Conservation (phyloP, 2,329 filamentous ascomycete species). For the Nemania sp. region DNA sequence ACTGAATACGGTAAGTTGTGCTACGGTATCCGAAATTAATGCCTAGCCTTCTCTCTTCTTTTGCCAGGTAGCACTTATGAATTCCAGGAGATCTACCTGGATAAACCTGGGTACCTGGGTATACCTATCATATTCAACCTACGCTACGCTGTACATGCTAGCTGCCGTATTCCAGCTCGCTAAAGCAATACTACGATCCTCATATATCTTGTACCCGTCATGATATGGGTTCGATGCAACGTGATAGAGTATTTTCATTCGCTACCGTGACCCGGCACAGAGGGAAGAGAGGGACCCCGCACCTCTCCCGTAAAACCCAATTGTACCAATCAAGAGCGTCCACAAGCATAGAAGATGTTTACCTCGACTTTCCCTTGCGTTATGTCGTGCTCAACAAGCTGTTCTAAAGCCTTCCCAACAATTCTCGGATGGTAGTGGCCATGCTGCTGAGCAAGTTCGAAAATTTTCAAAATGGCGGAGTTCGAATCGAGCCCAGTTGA, state of each 20-base stretch:
- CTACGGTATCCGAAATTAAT: no score
- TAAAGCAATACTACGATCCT: constrained; percentile 2
- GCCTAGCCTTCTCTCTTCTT: no score
- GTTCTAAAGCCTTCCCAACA: background rate
- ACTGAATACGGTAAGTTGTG: no score
- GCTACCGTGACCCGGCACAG: constrained; percentile 5
- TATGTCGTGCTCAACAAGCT: background rate
- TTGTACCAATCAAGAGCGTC: constrained; percentile 9
- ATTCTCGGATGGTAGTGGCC: background rate
- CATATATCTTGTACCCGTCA: constrained; percentile 12
- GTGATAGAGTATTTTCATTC: constrained; percentile 15
- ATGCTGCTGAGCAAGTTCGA: constrained; percentile 1
- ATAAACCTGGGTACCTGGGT: background rate
- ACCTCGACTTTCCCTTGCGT: constrained; percentile 3
- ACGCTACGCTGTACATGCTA: no score
- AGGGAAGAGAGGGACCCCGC: constrained; percentile 21
- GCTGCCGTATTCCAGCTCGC: constrained; percentile 7
- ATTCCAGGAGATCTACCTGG: background rate
- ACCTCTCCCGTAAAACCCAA: background rate
- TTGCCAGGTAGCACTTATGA: background rate
- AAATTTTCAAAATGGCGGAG: constrained; percentile 18
- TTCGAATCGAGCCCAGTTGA: constrained; percentile 1
- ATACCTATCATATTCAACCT: background rate
- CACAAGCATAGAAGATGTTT: background rate
- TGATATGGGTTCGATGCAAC: constrained; percentile 4